These are phyloP conservation scores for Cyberlindnera xishuangbannaensis DNA, from an alignment of 805 yeast genomes.

Conservation along the genomic window DNA sequence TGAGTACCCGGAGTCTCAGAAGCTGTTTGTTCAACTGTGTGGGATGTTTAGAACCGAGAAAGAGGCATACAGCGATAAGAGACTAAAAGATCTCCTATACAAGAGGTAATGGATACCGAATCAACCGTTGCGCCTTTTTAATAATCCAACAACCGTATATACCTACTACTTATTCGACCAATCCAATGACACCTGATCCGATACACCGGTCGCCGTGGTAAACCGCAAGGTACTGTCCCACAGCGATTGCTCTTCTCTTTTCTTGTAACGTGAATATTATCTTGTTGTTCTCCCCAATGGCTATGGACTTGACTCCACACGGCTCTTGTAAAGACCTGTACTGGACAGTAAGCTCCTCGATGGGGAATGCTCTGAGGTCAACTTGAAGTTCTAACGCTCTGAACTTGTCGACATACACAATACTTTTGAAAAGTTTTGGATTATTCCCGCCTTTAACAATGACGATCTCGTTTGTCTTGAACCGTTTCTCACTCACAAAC, in stretches of 20 bases:
- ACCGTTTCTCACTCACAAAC: constrained; percentile 74
- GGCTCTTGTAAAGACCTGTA: constrained; percentile 71
- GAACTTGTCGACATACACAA: constrained; percentile 36
- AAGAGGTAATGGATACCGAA: constrained; percentile 4
- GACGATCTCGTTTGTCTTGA: constrained; percentile 61
- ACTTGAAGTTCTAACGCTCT: constrained; percentile 14
- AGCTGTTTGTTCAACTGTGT: constrained; percentile 6
- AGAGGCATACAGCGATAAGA: constrained; percentile 6
- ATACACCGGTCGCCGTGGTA: constrained; percentile 62
- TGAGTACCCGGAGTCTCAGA: constrained; percentile 10
- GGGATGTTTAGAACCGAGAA: constrained; percentile 7
- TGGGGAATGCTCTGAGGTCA: constrained; percentile 7
- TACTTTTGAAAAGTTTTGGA: constrained; percentile 43
- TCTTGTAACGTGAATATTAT: constrained; percentile 36
- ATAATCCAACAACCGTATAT: too few species aligned
- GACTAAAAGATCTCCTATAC: constrained; percentile 12
- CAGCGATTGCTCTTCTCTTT: constrained; percentile 70
- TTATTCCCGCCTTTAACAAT: constrained; percentile 70
- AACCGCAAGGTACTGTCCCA: constrained; percentile 80
- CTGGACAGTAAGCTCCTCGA: constrained; percentile 43
- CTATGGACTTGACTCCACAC: constrained; percentile 28
- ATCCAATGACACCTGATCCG: constrained; percentile 50
- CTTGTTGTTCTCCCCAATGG: constrained; percentile 7
- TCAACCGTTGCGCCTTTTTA: too few species aligned
- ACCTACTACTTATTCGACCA: constrained; percentile 8